Evolutionary conservation across 805 yeast genomes (phyloP).

Genomic region (Yarrowia deformans): DNA sequence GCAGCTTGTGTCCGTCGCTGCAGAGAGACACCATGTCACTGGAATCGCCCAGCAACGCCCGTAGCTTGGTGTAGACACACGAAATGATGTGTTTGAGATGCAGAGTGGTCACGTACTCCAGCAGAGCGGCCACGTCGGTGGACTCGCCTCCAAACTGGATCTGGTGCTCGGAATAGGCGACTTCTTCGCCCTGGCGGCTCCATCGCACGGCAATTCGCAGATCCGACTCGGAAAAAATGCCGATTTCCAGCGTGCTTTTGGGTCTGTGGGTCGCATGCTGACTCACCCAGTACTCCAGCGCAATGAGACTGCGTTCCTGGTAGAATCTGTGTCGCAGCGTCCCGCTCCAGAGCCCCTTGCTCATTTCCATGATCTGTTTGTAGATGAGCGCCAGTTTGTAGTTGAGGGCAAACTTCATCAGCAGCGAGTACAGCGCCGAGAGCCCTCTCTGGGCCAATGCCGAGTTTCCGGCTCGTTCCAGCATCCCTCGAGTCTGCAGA

Average conservation of each 20-base stretch:
- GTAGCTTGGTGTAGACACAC: slow-evolving; percentile 44
- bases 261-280: slow-evolving; percentile 50
- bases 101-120: slow-evolving; percentile 53
- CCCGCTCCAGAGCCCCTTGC: slow-evolving; percentile 63
- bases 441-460: slow-evolving; percentile 58
- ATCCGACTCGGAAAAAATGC: slow-evolving; percentile 54
- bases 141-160: slow-evolving; percentile 42
- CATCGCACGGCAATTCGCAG: slow-evolving; percentile 56
- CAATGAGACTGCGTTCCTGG: slow-evolving; percentile 61
- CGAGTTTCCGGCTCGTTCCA: slow-evolving; percentile 65
- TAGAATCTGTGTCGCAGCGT: slow-evolving; percentile 65
- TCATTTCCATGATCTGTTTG: slow-evolving; percentile 61
- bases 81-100: slow-evolving; percentile 54
- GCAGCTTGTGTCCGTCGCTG: slow-evolving; percentile 40
- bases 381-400: slow-evolving; percentile 69
- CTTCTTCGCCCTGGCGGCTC: slow-evolving; percentile 64
- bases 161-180: slow-evolving; percentile 38
- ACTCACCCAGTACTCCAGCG: slow-evolving; percentile 70
- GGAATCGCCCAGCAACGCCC: slow-evolving; percentile 15
- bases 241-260: slow-evolving; percentile 66
- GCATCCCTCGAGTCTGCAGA: slow-evolving; percentile 50
- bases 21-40: slow-evolving; percentile 33
- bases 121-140: slow-evolving; percentile 51
- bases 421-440: slow-evolving; percentile 61
- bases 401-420: slow-evolving; percentile 67